Conservation (phyloP, 2,329 filamentous ascomycete genomes). For the Fusarium nematophilum region DNA sequence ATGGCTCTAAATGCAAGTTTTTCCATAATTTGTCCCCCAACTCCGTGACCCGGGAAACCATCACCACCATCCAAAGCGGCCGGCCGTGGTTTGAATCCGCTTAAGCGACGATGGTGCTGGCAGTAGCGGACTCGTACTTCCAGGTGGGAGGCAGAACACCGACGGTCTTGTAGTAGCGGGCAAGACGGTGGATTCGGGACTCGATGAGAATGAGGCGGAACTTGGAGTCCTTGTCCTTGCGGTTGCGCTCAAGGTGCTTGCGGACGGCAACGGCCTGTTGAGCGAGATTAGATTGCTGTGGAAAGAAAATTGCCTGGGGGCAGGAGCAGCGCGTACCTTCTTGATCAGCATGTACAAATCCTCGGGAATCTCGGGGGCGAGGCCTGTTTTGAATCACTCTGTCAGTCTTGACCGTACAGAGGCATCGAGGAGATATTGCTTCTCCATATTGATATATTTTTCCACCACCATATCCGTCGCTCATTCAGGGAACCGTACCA, state of each 20-base stretch:
- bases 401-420: conserved; percentile 94
- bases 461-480: conserved; percentile 41
- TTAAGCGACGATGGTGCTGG: conserved; percentile 94
- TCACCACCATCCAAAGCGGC: conserved; percentile 45
- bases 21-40: conserved; percentile 56
- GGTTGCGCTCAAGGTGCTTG: conserved; percentile 99
- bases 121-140: conserved; percentile 98
- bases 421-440: conserved; percentile 63
- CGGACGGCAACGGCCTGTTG: conserved; percentile 91
- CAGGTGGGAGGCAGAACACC: conserved; percentile 88
- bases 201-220: conserved; percentile 99
- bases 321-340: conserved; percentile 74
- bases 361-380: conserved; percentile 98
- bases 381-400: conserved; percentile 89
- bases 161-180: conserved; percentile 99
- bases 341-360: conserved; percentile 99
- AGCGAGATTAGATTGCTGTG: conserved; percentile 1
- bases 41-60: conserved; percentile 57
- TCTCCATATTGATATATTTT: conserved; percentile 44
- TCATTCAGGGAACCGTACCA: conserved; percentile 76
- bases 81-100: conserved; percentile 44
- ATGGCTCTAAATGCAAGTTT: conserved; percentile 59
- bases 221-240: conserved; percentile 99
- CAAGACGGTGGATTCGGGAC: conserved; percentile 99
- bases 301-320: not conserved